These are phyloP conservation scores for Phytophthora macrochlamydospora DNA, from an alignment of 352 stramenopile species.

Conservation along the genomic window DNA sequence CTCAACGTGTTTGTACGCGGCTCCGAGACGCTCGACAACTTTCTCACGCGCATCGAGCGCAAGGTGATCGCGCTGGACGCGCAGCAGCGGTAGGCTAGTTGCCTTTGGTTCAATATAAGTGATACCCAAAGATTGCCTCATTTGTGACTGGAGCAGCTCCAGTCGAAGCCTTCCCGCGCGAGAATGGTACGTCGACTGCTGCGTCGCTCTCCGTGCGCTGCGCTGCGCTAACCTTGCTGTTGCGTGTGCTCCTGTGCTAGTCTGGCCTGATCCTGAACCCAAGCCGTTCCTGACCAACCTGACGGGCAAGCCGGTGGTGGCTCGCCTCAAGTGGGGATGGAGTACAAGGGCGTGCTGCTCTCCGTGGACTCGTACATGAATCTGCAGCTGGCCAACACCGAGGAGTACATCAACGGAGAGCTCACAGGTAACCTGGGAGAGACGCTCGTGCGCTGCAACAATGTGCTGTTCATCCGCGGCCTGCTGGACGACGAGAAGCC, in stretches of 20 bases:
- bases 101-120: constrained; percentile 5
- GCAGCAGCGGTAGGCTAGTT: constrained; percentile 23
- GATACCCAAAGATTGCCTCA: constrained; percentile 5
- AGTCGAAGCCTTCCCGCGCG: too few relatives aligned
- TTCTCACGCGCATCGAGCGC: constrained; percentile 70
- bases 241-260: constrained; percentile 23
- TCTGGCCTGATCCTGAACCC: constrained; percentile 92
- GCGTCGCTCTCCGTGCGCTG: too few relatives aligned
- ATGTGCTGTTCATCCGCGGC: constrained; percentile 97
- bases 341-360: constrained; percentile 96
- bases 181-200: too few relatives aligned
- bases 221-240: too few relatives aligned
- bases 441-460: constrained; percentile 99
- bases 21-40: constrained; percentile 65
- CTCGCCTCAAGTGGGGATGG: constrained; percentile 99
- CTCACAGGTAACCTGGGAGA: constrained; percentile 97
- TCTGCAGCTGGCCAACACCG: constrained; percentile 95
- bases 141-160: background rate
- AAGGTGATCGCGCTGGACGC: constrained; percentile 58
- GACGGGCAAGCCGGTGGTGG: constrained; percentile 95
- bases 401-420: constrained; percentile 98
- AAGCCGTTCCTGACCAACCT: constrained; percentile 96
- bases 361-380: constrained; percentile 99
- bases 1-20: constrained; percentile 84
- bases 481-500: constrained; percentile 80